A percentile compares a stretch with the other conserved stretches of the same genome.
phyloP scores from a whole-genome alignment of 2,329 filamentous ascomycete genomes.

The Mycosphaerella sp. region DNA sequence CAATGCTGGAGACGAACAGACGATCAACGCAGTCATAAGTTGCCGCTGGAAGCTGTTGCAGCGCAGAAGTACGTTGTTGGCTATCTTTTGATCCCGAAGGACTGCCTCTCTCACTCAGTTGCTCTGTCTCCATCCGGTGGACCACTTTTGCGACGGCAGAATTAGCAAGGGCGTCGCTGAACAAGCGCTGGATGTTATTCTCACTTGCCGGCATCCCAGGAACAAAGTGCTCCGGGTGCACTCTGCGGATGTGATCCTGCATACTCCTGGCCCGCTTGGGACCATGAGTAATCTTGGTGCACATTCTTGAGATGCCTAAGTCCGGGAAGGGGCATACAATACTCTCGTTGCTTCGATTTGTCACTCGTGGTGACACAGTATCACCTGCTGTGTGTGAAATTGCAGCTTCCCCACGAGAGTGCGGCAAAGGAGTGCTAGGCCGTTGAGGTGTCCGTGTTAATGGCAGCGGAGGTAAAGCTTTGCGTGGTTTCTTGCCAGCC shows the following conservation, averaged over 20 bases:
- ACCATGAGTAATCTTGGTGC: background rate
- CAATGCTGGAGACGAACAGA: too few species aligned
- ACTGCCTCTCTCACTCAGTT: too few species aligned
- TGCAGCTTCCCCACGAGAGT: too few species aligned
- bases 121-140: too few species aligned
- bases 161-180: background rate
- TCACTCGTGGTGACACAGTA: background rate
- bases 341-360: background rate
- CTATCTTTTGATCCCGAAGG: too few species aligned
- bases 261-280: background rate
- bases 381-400: background rate
- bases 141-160: too few species aligned
- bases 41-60: too few species aligned
- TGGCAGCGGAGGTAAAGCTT: background rate
- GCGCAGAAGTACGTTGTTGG: too few species aligned
- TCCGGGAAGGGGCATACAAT: background rate
- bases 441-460: background rate
- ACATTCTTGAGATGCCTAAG: background rate
- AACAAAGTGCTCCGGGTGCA: conserved; percentile 2
- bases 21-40: too few species aligned
- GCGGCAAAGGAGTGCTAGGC: too few species aligned
- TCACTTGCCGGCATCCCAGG: background rate
- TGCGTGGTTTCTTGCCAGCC: background rate
- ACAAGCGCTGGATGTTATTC: background rate
- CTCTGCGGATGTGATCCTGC: background rate